Evolutionary conservation across 768 basidiomycete genomes (phyloP), one percentile per base, ranked within the genome.

Genomic region (Clitopilus passeckerianus): DNA sequence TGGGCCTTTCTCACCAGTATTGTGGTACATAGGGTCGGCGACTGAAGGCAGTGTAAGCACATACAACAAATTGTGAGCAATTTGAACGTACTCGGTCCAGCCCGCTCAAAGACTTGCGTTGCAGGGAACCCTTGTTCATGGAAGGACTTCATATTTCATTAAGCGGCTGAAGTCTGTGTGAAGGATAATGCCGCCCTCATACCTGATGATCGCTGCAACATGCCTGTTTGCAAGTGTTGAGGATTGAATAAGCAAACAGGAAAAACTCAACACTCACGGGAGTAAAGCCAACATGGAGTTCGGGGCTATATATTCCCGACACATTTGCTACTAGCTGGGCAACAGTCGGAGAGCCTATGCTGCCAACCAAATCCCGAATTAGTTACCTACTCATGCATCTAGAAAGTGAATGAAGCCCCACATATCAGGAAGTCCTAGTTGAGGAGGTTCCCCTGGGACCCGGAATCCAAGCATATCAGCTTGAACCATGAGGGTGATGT

Each of bases 131-230:
- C 95, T 66, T 88, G 86, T 56, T 87, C 75, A 61, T 89, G 81
- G 82, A 93, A 92, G 34, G 88, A 87, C 88, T 93, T 59, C 6
- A 56, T 64, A 62, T 58, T 53, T 7, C 30, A 23, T 65, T 9
- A 41, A 2, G 43, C 8, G 16, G 10, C 18, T 10, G 16, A 18
- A n/a, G n/a, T 3, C 6, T 54, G 18, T 16, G 12, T 46, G 10
- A 46, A 23, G 27, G 9, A 50, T 22, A 18, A 5, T 5, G 4
- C 10, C 10, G 15, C 10, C 10, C 12, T 41, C 46, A 56, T 67
- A 84, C 88, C 79, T 93, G 91, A 68, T 96, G 92, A 66, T 95
- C 95, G 64, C 92, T 94, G 75, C 95, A 97, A 73, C 94, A 97
- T 24, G 84, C 92, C 75, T 88, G 60, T 5, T 63, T 59, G 27